Base-by-base conservation (phyloP, 169 alveolate species). In the Plasmodium fragile region DNA sequence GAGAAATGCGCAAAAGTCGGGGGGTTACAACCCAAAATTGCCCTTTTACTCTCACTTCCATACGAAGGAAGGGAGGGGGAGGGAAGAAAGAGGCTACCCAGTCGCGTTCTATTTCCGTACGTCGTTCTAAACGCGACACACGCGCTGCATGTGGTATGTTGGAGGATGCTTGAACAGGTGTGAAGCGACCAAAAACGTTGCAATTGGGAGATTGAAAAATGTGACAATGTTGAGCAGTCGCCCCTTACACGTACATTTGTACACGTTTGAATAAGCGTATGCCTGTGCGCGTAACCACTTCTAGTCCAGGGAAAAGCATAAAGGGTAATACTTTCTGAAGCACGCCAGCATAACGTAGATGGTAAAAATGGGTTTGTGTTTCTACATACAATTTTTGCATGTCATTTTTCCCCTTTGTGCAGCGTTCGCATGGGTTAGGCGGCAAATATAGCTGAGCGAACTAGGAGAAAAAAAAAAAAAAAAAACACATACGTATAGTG, bases 311-410 rank as follows among this genome's bases (percentile, higher is more conserved):
- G 36, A 32, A 34, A 73, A n/a, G 55, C 30, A 73, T 73, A 73
- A 73, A 73, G 36, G 36, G 25, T 34, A 30, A 73, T 25, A 34
- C 36, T 73, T 30, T 73, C 75, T 65, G 36, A 65, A 65, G 16
- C 81, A 7, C 43, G 43, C 81, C 43, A 73, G 81, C 16, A 65
- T 4, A 65, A 65, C 36, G 36, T 28, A 4, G 75, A 65, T 65
- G 75, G 39, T 65, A 6, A 65, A 65, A 65, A 25, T 25, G 75
- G 75, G 75, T 22, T 70, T 25, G 22, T 49, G 59, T 65, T 70
- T 25, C 73, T 82, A 82, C 81, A 82, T 69, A 82, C 53, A 82
- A 70, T n/a, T 69, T 36, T 36, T 69, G 13, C 22, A 16, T 70
- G 53, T 53, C 28, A 41, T 30, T 41, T 30, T 82, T 18, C 69